Conservation (phyloP, 345 rosid species). For the Mangifera indica region DNA sequence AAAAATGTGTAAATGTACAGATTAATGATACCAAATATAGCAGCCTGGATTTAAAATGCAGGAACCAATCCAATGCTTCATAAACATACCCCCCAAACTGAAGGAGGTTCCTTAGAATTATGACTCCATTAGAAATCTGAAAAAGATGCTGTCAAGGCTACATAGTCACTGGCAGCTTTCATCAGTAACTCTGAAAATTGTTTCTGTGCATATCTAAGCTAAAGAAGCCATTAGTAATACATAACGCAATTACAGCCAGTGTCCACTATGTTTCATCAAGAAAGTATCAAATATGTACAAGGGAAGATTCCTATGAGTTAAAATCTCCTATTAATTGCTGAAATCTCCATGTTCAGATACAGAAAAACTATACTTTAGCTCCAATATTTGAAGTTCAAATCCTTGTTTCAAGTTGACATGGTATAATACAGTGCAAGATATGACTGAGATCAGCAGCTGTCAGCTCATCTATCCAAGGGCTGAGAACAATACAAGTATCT, state of each 20-base stretch:
- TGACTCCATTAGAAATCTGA: slow-evolving; percentile 97
- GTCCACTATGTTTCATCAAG: no score
- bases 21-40: slow-evolving; percentile 1
- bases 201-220: slow-evolving; percentile 53
- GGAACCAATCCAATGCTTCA: slow-evolving; percentile 1
- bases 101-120: slow-evolving; percentile 94
- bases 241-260: neutral
- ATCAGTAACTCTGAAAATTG: slow-evolving; percentile 94
- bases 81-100: slow-evolving; percentile 91
- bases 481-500: no score
- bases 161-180: slow-evolving; percentile 98
- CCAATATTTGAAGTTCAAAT: no score
- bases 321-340: no score
- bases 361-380: no score
- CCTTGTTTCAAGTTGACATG: no score
- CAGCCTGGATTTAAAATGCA: neutral
- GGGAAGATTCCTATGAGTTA: no score
- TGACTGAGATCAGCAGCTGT: no score
- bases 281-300: no score
- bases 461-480: no score
- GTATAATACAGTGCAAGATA: no score
- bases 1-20: neutral
- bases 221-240: slow-evolving; percentile 8
- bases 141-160: slow-evolving; percentile 85
- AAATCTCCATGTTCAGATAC: no score